Evolutionary conservation across 495 filamentous ascomycete genomes (phyloP).

Genomic region (Penicillium psychrofluorescens): DNA sequence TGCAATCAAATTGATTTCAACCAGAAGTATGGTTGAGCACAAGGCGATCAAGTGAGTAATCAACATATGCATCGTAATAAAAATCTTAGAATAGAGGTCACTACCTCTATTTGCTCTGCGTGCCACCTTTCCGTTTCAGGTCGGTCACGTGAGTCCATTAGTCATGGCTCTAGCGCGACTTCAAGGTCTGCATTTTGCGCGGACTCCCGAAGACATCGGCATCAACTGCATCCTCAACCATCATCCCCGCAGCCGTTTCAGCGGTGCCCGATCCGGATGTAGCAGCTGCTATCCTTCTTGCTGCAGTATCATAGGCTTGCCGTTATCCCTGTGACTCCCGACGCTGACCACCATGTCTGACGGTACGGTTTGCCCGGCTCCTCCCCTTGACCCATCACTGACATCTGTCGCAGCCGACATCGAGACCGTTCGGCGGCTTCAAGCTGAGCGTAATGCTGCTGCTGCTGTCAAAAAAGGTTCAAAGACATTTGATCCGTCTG

Average conservation of each 20-base stretch:
- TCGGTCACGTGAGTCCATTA: slow-evolving; percentile 4
- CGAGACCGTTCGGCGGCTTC: slow-evolving; percentile 71
- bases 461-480: slow-evolving; percentile 78
- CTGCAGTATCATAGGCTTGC: slow-evolving; percentile 22
- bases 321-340: slow-evolving; percentile 16
- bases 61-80: neutral
- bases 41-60: too few species aligned
- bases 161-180: slow-evolving; percentile 14
- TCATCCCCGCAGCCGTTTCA: slow-evolving; percentile 23
- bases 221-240: slow-evolving; percentile 10
- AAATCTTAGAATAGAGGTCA: neutral
- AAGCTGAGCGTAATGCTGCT: slow-evolving; percentile 87
- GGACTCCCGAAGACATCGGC: slow-evolving; percentile 11
- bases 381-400: slow-evolving; percentile 14
- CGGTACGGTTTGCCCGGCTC: slow-evolving; percentile 33
- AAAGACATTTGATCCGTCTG: slow-evolving; percentile 76
- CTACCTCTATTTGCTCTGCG: neutral
- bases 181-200: slow-evolving; percentile 20
- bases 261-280: slow-evolving; percentile 35
- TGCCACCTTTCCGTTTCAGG: neutral
- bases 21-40: too few species aligned
- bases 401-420: slow-evolving; percentile 57
- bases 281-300: slow-evolving; percentile 23
- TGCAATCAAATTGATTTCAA: too few species aligned
- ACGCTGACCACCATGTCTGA: slow-evolving; percentile 48